Percentiles rank a stretch among this genome's conserved stretches.
Evolutionary conservation across 352 stramenopile species (phyloP).

Genomic region (Phytophthora ohioensis): DNA sequence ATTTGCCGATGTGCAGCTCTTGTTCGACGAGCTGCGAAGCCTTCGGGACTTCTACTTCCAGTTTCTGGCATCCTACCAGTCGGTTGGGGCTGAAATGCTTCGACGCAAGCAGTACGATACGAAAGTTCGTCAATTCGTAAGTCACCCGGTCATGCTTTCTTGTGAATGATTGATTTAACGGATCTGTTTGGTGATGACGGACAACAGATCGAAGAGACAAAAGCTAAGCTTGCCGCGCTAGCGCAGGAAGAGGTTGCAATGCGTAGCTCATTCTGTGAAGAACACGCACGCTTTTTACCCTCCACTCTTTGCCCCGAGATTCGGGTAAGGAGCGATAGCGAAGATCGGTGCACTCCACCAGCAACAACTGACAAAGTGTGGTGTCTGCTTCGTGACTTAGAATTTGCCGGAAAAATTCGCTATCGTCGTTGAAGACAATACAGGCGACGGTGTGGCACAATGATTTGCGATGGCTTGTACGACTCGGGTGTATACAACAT

Average conservation of each 20-base stretch:
- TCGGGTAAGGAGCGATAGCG: slow-evolving; percentile 43
- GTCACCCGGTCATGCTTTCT: background rate
- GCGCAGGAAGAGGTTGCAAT: slow-evolving; percentile 60
- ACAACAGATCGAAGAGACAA: slow-evolving; percentile 65
- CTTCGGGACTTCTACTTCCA: slow-evolving; percentile 88
- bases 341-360: background rate
- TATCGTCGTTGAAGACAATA: slow-evolving; percentile 43
- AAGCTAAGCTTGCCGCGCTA: slow-evolving; percentile 52
- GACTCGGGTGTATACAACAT: slow-evolving; percentile 11
- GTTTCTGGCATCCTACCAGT: slow-evolving; percentile 72
- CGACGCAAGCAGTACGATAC: slow-evolving; percentile 65
- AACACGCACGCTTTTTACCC: slow-evolving; percentile 75
- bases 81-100: slow-evolving; percentile 63
- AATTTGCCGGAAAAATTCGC: slow-evolving; percentile 62
- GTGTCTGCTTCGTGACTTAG: slow-evolving; percentile 30
- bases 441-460: slow-evolving; percentile 11
- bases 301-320: slow-evolving; percentile 78
- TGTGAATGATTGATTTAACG: background rate
- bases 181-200: background rate
- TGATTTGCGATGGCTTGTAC: slow-evolving; percentile 9
- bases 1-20: slow-evolving; percentile 70
- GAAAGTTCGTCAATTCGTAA: slow-evolving; percentile 61
- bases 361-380: background rate
- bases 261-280: slow-evolving; percentile 57
- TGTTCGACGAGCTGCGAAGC: slow-evolving; percentile 83